Base-by-base conservation (phyloP, 768 basidiomycete species). In the Serendipita sp. region DNA sequence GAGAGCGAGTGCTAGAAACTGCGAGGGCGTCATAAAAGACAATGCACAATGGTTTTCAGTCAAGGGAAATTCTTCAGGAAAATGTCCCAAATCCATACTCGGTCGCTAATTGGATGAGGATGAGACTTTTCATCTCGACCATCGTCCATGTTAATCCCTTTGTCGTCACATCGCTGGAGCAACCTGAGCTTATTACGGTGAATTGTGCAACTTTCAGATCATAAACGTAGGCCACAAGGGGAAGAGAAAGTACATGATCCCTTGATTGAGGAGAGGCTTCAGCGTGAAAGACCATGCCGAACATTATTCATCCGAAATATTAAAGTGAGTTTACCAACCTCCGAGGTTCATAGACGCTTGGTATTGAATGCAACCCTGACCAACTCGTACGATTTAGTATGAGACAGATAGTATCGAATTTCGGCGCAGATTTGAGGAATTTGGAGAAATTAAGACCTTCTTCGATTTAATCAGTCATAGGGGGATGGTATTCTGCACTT, bases 401-500 rank as follows among this genome's bases (percentile, higher is more conserved):
- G 90, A 92, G 79, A 91, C 89, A 40, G 83, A 84, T 68, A 91
- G 90, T 71, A 84, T 85, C 3, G 86, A 87, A 71, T 85, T 99
- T 5, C 86, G 88, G 66, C 80, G 78, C 48, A 82, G 83, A 63
- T 99, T 98, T 74, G 91, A 91, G 75, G 86, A 88, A 65, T 89
- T 91, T 71, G 96, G 96, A 67, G 91, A 92, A 70, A 91, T 98
- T 77, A 93, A 92, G 75, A 93, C 90, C 0, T 97, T 94, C 73
- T 98, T 97, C 74, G 96, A 99, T 74, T 78, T 98, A 18, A 89
- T 98, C 67, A 81, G 84, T 58, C 94, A 88, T 10, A 81, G 96
- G 66, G 96, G 96, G n/a, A 96, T 99, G 90, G 88, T 97, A 13
- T 99, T 99, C 73, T 88, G 98, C 50, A 99, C 95, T 55, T 99